phyloP scores from a whole-genome alignment of 768 basidiomycete species.

The Lentinula boryana region DNA sequence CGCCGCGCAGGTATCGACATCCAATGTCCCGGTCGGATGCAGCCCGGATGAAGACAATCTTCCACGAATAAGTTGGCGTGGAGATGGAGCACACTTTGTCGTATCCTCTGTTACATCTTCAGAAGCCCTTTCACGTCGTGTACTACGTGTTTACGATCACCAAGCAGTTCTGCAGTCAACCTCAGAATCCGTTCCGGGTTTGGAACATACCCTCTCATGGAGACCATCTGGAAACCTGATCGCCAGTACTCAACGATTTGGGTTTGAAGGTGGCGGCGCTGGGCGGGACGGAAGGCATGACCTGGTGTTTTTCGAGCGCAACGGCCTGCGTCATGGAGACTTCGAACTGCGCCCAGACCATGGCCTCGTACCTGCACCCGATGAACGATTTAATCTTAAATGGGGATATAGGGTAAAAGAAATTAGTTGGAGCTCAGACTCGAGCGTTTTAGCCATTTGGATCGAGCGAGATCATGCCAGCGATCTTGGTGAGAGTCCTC shows the following conservation, averaged over 20 bases:
- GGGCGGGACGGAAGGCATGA: slow-evolving; percentile 72
- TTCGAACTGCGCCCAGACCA: slow-evolving; percentile 52
- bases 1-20: slow-evolving; percentile 53
- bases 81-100: slow-evolving; percentile 85
- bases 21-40: slow-evolving; percentile 33
- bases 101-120: slow-evolving; percentile 63
- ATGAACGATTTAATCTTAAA: slow-evolving; percentile 25
- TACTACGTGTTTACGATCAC: slow-evolving; percentile 70
- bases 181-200: slow-evolving; percentile 74
- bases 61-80: slow-evolving; percentile 87
- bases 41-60: slow-evolving; percentile 67
- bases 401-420: slow-evolving; percentile 75
- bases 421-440: slow-evolving; percentile 84
- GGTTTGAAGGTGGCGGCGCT: slow-evolving; percentile 63
- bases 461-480: slow-evolving; percentile 51
- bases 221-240: slow-evolving; percentile 86
- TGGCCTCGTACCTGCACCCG: slow-evolving; percentile 23
- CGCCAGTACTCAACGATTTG: slow-evolving; percentile 75
- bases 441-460: slow-evolving; percentile 82
- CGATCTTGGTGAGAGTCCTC: slow-evolving; percentile 60
- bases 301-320: slow-evolving; percentile 91
- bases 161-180: slow-evolving; percentile 76
- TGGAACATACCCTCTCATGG: slow-evolving; percentile 81
- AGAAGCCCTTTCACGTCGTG: slow-evolving; percentile 36
- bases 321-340: slow-evolving; percentile 89